Evolutionary conservation across 2,329 filamentous ascomycete genomes (phyloP).

Genomic region (Hypoxylon sp.): DNA sequence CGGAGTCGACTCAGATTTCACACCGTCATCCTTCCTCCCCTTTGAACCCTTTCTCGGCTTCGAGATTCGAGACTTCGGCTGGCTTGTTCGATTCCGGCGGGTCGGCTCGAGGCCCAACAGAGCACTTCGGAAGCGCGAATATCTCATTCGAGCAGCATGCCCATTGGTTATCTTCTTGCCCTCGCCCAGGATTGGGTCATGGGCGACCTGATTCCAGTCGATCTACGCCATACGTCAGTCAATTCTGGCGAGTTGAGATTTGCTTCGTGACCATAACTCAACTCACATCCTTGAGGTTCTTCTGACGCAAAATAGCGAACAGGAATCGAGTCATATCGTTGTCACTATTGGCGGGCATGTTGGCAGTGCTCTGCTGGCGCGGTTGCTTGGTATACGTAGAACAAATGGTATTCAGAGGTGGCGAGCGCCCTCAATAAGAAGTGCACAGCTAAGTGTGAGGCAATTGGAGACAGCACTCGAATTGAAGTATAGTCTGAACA

Average conservation of each 20-base stretch:
- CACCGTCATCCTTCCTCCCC: constrained; percentile 57
- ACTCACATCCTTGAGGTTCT: constrained; percentile 73
- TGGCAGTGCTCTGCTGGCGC: constrained; percentile 42
- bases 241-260: neutral
- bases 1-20: constrained; percentile 58
- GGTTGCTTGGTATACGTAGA: constrained; percentile 30
- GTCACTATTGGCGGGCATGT: constrained; percentile 70
- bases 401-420: constrained; percentile 28
- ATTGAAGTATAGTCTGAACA: constrained; percentile 51
- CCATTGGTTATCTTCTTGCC: constrained; percentile 70
- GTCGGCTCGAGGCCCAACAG: constrained; percentile 65
- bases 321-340: constrained; percentile 71
- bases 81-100: constrained; percentile 60
- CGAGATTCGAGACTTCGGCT: constrained; percentile 60
- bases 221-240: constrained; percentile 60
- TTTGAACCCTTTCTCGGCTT: constrained; percentile 62
- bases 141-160: constrained; percentile 73
- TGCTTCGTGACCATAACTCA: constrained; percentile 1
- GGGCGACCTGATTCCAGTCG: constrained; percentile 71
- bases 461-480: constrained; percentile 40
- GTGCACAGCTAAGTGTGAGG: constrained; percentile 50
- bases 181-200: constrained; percentile 67
- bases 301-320: constrained; percentile 72
- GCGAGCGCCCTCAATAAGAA: constrained; percentile 49
- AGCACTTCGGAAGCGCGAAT: constrained; percentile 65